Base-by-base conservation (phyloP, 257 asterid species). In the Salvia hispanica region DNA sequence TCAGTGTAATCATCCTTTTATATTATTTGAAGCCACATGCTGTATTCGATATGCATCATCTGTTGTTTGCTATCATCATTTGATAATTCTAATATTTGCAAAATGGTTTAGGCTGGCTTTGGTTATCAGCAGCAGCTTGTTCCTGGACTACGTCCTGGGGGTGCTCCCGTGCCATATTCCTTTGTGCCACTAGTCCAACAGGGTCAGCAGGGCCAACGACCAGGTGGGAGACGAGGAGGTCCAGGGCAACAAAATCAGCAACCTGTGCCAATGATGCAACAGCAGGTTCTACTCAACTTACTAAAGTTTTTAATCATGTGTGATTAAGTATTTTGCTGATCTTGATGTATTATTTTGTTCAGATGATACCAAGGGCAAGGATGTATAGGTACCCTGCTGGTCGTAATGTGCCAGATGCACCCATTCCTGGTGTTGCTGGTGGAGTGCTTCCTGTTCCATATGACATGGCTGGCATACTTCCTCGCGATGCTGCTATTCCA, bases 301-400 rank as follows among this genome's bases (percentile, higher is more conserved):
- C 14, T 25, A 5, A 0, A 7, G 5, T 50, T 48, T 62, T 42
- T 6, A 14, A 9, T 25, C 46, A 37, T 40, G 2, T 2, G 2
- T 25, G 31, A 10, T 58, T 16, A 6, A 14, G 1, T 45, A 0
- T 16, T 9, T 3, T 50, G 50, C 36, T 52, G 11, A 65, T 8
- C 21, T 7, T 47, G 21, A 34, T 34, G 36, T 63, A n/a, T 18
- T 39, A 1, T 28, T 25, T 7, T 51, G 58, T 14, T 9, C 71
- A 90, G 97, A 86, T 90, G 90, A 9, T 84, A 4, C 95, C 97
- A 50, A 86, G 97, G 76, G 94, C 87, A 9, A 70, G 96, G 51
- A 78, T 87, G 87, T 85, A 81, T 48, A 83, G 94, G 14, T 86
- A 79, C 63, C 96, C 95, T 69, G 82, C 90, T 4, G 96, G 95